These are phyloP conservation scores for Syzygium malaccense DNA, from an alignment of 441 rosid genomes.

Conservation along the genomic window DNA sequence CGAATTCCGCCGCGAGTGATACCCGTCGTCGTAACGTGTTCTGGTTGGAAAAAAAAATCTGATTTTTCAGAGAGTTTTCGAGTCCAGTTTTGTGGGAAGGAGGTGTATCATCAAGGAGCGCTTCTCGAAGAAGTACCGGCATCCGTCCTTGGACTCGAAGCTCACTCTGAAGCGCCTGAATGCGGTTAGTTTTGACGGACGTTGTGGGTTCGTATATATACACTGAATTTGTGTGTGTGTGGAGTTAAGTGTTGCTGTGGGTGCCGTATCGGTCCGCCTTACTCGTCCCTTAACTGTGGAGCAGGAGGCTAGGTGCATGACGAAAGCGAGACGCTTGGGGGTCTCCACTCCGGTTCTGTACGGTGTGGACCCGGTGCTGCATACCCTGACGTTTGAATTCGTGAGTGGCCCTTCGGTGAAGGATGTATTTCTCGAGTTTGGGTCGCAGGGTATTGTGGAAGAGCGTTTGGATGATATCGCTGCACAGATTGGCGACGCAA, in stretches of 20 bases:
- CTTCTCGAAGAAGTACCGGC: slow-evolving; percentile 94
- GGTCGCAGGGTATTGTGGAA: slow-evolving; percentile 48
- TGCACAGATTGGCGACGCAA: slow-evolving; percentile 70
- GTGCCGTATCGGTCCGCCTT: not conserved
- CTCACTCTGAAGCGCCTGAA: slow-evolving; percentile 75
- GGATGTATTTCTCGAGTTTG: slow-evolving; percentile 66
- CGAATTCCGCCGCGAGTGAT: not conserved
- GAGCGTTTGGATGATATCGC: slow-evolving; percentile 66
- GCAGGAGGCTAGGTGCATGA: slow-evolving; percentile 92
- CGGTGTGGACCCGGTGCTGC: slow-evolving; percentile 62
- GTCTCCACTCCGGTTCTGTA: slow-evolving; percentile 70
- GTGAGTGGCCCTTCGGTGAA: slow-evolving; percentile 70
- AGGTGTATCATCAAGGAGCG: slow-evolving; percentile 73
- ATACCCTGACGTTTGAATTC: slow-evolving; percentile 60
- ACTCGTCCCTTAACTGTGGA: not conserved
- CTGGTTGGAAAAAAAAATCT: not conserved
- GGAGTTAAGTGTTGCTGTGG: not conserved
- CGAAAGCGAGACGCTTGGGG: slow-evolving; percentile 86
- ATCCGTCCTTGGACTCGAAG: slow-evolving; percentile 76
- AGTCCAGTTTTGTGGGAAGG: slow-evolving; percentile 68
- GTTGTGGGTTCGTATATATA: not conserved
- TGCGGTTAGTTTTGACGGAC: slow-evolving; percentile 57
- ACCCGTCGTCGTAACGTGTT: not conserved
- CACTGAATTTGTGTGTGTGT: not conserved
- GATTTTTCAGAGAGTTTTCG: slow-evolving; percentile 61